Percentiles rank a stretch among this genome's conserved stretches.
Conservation (phyloP, 1,284 basidiomycete genomes). For the Clitocybe nebularis region DNA sequence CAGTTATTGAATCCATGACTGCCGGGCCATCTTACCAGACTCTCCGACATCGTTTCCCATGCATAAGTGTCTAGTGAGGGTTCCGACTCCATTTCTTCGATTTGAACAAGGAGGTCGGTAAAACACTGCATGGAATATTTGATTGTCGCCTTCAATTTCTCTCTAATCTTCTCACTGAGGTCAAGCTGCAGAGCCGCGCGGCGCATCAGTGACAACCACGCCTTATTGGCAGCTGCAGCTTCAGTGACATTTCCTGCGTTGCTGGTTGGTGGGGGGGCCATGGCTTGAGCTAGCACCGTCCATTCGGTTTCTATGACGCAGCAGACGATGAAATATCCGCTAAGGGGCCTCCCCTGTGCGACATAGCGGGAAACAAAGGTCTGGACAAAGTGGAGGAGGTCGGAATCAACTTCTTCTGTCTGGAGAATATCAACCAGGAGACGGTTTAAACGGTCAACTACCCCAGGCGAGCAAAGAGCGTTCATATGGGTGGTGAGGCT, state of each 20-base stretch:
- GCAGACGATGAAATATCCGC: constrained; percentile 85
- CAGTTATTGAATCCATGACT: no score
- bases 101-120: constrained; percentile 67
- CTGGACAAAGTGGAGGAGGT: constrained; percentile 56
- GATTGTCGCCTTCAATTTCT: constrained; percentile 45
- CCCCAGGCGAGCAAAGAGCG: constrained; percentile 52
- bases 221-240: constrained; percentile 76
- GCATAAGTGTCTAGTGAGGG: constrained; percentile 80
- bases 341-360: constrained; percentile 70
- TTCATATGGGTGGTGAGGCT: constrained; percentile 51
- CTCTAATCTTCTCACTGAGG: constrained; percentile 35
- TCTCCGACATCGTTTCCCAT: constrained; percentile 85
- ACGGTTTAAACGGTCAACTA: constrained; percentile 68
- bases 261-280: constrained; percentile 42
- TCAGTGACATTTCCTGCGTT: constrained; percentile 45
- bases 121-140: constrained; percentile 69
- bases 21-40: constrained; percentile 68
- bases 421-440: constrained; percentile 60
- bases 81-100: constrained; percentile 76
- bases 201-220: constrained; percentile 69
- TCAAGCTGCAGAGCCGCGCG: constrained; percentile 41
- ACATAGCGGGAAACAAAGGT: constrained; percentile 79
- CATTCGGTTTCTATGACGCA: constrained; percentile 82
- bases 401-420: constrained; percentile 47
- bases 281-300: constrained; percentile 76